These are phyloP conservation scores for Zhuliangozyma blackwelliae DNA, from an alignment of 1,139 yeast species.

Conservation along the genomic window DNA sequence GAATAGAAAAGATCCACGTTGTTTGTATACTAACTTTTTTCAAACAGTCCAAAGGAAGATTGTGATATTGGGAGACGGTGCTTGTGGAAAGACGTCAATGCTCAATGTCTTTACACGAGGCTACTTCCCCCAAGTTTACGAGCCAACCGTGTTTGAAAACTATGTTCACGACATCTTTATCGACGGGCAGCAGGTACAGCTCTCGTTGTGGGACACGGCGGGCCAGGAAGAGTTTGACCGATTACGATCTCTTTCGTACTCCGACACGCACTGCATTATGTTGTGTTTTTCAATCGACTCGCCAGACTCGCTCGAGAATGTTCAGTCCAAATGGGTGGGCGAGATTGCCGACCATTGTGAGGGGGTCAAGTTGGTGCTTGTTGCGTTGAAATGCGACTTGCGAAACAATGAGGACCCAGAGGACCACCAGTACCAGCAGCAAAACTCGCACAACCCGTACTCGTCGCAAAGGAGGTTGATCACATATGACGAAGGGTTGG, in stretches of 20 bases:
- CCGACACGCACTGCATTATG: conserved; percentile 96
- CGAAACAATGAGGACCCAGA: conserved; percentile 48
- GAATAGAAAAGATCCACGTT: too few species aligned
- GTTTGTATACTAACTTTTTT: not conserved
- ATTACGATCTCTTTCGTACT: conserved; percentile 48
- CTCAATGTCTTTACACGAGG: conserved; percentile 95
- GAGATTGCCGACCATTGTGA: conserved; percentile 97
- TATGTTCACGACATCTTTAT: conserved; percentile 96
- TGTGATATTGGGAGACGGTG: conserved; percentile 97
- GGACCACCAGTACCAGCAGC: conserved; percentile 20
- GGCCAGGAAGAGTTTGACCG: conserved; percentile 96
- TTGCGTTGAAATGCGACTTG: conserved; percentile 91
- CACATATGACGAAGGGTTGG: conserved; percentile 30
- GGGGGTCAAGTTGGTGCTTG: conserved; percentile 89
- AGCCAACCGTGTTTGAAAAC: conserved; percentile 96
- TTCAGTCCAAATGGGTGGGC: conserved; percentile 91
- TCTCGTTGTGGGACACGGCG: conserved; percentile 97
- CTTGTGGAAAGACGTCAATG: conserved; percentile 52
- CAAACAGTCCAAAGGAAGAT: conserved; percentile 72
- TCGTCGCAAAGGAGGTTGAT: conserved; percentile 53
- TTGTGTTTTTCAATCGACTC: conserved; percentile 94
- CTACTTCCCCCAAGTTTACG: conserved; percentile 96
- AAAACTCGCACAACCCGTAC: conserved; percentile 35
- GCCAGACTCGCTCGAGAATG: conserved; percentile 90
- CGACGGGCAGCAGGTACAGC: conserved; percentile 88